These are phyloP conservation scores for Aschersonia sp. DNA, from an alignment of 2,329 filamentous ascomycete genomes.

Conservation along the genomic window DNA sequence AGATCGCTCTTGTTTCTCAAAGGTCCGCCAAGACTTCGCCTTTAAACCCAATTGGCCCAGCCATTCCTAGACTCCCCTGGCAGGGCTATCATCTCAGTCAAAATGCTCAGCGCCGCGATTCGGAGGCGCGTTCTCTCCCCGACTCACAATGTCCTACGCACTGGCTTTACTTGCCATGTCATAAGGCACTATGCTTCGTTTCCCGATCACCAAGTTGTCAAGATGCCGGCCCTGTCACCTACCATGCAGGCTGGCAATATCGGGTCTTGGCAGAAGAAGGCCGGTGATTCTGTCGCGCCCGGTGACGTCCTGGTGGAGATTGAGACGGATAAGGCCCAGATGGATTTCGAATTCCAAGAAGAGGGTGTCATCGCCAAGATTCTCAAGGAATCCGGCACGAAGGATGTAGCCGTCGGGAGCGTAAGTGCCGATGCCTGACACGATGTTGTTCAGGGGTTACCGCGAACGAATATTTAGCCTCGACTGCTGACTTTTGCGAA, in stretches of 20 bases:
- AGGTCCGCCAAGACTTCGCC: background rate
- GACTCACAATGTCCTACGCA: slow-evolving; percentile 34
- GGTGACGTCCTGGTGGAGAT: slow-evolving; percentile 96
- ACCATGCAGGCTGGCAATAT: slow-evolving; percentile 98
- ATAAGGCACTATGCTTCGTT: slow-evolving; percentile 65
- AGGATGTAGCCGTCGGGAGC: slow-evolving; percentile 86
- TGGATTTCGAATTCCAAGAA: slow-evolving; percentile 99
- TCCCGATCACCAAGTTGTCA: slow-evolving; percentile 87
- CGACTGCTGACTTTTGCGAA: too few species aligned
- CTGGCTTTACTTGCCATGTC: slow-evolving; percentile 36
- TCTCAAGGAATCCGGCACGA: slow-evolving; percentile 80
- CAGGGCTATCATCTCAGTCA: slow-evolving; percentile 16
- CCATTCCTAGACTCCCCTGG: slow-evolving; percentile 5
- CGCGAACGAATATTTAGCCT: too few species aligned
- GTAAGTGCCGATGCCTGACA: slow-evolving; percentile 41
- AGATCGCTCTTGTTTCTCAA: background rate
- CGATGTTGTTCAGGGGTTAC: too few species aligned
- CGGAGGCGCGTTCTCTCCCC: slow-evolving; percentile 44
- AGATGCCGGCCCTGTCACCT: slow-evolving; percentile 94
- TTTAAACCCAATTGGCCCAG: slow-evolving; percentile 7
- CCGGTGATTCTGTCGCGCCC: slow-evolving; percentile 71
- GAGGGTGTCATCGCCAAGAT: slow-evolving; percentile 93
- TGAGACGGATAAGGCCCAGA: slow-evolving; percentile 99
- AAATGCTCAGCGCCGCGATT: slow-evolving; percentile 49
- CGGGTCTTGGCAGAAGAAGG: slow-evolving; percentile 95